Evolutionary conservation across 257 asterid genomes (phyloP).

Genomic region (Solanum dulcamara): DNA sequence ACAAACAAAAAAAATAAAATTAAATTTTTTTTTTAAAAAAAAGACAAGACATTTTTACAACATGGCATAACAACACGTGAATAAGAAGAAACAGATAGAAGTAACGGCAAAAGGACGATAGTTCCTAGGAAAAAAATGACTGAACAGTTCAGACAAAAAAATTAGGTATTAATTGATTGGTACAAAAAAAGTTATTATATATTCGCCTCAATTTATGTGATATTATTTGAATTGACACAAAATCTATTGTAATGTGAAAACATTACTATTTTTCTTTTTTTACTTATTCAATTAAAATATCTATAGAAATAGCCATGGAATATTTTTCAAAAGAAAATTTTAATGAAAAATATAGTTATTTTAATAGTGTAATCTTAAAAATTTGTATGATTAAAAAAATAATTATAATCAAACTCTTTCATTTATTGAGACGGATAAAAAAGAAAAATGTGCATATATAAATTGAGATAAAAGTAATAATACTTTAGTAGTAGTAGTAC

Average conservation of each 20-base stretch:
- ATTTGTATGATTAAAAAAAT: too few species aligned
- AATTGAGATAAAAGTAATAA: neutral
- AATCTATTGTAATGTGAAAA: too few species aligned
- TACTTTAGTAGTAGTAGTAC: neutral
- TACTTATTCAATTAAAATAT: too few species aligned
- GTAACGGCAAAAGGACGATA: constrained; percentile 17
- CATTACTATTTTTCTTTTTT: too few species aligned
- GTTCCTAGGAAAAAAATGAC: constrained; percentile 14
- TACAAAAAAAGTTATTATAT: neutral
- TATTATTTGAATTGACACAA: too few species aligned
- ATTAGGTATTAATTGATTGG: neutral
- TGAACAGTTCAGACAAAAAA: neutral
- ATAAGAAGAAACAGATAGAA: constrained; percentile 10
- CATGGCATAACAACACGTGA: constrained; percentile 42
- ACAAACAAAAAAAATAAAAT: constrained; percentile 24
- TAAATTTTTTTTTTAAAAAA: too few species aligned
- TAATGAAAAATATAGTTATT: too few species aligned
- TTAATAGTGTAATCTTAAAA: too few species aligned
- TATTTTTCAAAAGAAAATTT: neutral
- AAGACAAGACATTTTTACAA: neutral
- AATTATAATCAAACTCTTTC: too few species aligned
- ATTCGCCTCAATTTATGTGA: neutral
- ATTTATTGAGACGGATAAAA: too few species aligned
- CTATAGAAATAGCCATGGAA: too few species aligned
- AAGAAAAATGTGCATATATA: neutral